These are phyloP conservation scores for Striga asiatica DNA, from an alignment of 257 asterid species.

Conservation along the genomic window DNA sequence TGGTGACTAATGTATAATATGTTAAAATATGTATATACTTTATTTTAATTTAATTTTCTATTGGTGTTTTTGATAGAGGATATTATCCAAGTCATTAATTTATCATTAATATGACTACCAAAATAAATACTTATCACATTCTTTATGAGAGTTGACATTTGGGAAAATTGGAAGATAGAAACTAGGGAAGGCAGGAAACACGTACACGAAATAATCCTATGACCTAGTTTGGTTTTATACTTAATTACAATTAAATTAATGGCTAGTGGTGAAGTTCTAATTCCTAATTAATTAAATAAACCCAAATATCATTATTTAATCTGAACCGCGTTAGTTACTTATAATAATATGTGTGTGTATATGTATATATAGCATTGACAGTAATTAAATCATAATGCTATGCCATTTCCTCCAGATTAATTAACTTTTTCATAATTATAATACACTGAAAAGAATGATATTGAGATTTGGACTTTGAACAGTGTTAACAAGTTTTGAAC, in stretches of 20 bases:
- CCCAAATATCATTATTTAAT: too few species aligned
- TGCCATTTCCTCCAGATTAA: too few species aligned
- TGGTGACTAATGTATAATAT: slow-evolving; percentile 7
- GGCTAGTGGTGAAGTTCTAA: neutral
- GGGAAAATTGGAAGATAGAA: neutral
- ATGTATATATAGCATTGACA: too few species aligned
- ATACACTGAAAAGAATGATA: too few species aligned
- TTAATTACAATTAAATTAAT: neutral
- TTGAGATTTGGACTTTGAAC: too few species aligned
- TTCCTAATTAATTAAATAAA: neutral
- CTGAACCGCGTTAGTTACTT: neutral
- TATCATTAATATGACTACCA: neutral
- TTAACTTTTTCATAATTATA: too few species aligned
- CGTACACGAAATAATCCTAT: slow-evolving; percentile 5
- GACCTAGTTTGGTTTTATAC: neutral
- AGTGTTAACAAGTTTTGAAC: too few species aligned
- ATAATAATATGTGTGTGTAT: neutral
- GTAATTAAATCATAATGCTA: too few species aligned
- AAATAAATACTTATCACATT: too few species aligned
- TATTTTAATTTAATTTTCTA: neutral
- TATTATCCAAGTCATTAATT: neutral
- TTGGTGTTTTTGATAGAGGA: slow-evolving; percentile 9
- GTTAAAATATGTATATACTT: neutral
- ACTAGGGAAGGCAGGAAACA: slow-evolving; percentile 5
- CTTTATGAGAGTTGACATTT: slow-evolving; percentile 13